phyloP scores from a whole-genome alignment of 176 grass and related monocot species.

The Urochloa ruziziensis region DNA sequence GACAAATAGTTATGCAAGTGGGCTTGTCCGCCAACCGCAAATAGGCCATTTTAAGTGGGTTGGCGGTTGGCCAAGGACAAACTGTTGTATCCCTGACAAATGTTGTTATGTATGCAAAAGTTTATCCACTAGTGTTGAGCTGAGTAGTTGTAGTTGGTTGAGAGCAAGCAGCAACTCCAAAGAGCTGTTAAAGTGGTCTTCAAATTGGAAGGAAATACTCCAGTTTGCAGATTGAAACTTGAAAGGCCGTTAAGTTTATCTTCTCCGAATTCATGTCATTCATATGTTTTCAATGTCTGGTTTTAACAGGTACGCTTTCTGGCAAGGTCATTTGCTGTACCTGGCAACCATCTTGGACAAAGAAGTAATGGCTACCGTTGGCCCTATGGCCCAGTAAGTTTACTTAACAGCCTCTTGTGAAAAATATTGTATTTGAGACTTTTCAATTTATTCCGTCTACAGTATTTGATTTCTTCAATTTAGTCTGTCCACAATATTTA shows the following conservation, averaged over 20 bases:
- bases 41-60: no score
- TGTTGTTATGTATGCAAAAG: not conserved
- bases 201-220: not conserved
- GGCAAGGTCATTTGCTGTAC: conserved; percentile 89
- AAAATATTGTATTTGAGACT: conserved; percentile 8
- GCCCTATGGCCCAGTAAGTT: conserved; percentile 94
- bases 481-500: not conserved
- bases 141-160: not conserved
- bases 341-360: conserved; percentile 94
- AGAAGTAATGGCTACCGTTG: conserved; percentile 90
- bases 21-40: no score
- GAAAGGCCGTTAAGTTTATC: not conserved
- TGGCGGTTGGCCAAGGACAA: no score
- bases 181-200: not conserved
- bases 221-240: conserved; percentile 18
- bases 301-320: conserved; percentile 83
- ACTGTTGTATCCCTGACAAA: no score
- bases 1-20: not conserved
- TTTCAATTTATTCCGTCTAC: not conserved
- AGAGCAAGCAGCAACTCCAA: not conserved
- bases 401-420: conserved; percentile 11
- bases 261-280: not conserved
- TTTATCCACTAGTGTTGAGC: not conserved
- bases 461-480: not conserved
- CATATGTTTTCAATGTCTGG: conserved; percentile 9